Evolutionary conservation across 805 yeast genomes (phyloP), one percentile per base, ranked within the genome.

Genomic region (Ogataea populi-albae): DNA sequence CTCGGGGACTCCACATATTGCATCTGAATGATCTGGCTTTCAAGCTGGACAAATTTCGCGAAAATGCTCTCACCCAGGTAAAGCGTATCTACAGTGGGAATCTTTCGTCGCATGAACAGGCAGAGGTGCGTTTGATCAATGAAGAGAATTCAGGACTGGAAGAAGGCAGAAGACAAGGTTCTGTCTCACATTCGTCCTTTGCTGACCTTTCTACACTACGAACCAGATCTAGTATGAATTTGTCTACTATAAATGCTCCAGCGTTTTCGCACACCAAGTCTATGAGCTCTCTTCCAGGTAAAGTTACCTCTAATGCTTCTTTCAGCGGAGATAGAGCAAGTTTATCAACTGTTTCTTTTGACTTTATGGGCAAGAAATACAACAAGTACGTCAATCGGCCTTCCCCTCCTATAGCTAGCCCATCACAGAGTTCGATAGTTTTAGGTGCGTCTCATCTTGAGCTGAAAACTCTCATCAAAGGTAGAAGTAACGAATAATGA

Each of bases 191-290:
- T 4, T 18, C 29, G 12, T 11, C 34, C 16, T 23, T 30, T 20
- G 15, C 20, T 8, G 28, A 38, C 26, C 18, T 26, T 9, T 27
- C 30, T 12, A 51, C 47, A 3, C 37, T 59, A 15, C 40, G 65
- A 23, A 60, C 64, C 4, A 42, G 65, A 27, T 56, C 63, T 5
- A 55, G 60, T 1, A 26, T 50, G 34, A 57, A 50, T 26, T 41
- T 57, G 22, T 51, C 49, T 6, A 61, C 55, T 4, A 23, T 42
- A 3, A 27, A 17, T 9, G 21, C 26, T 12, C 44, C 47, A 2
- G 21, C 28, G 16, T 30, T 46, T 16, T 17, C 37, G 5, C 42
- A 44, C 9, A 41, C 50, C 3, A 23, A 32, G 16, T 46, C 50
- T 1, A 33, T 45, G 12, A 43, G 35, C 31, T 38, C 50, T 4